These are phyloP conservation scores for Mortierella sp. DNA, from an alignment of 371 early-diverging fungal species.

Conservation along the genomic window DNA sequence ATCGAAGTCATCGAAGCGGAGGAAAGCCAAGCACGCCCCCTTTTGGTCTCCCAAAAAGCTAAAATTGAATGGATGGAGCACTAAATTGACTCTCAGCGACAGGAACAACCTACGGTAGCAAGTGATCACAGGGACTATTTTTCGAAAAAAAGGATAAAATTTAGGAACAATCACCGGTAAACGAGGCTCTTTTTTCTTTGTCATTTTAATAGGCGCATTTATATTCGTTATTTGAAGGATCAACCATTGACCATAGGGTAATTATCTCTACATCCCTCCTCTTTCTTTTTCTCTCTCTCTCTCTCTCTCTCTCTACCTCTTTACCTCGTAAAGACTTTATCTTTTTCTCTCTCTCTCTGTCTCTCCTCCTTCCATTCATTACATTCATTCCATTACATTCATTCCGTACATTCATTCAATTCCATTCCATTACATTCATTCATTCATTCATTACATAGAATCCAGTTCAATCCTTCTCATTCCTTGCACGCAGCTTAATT, in stretches of 20 bases:
- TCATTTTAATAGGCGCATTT: neutral
- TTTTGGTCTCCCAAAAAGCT: too few species aligned
- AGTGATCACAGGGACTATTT: slow-evolving; percentile 4
- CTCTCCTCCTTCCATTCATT: slow-evolving; percentile 5
- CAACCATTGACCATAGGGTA: too few species aligned
- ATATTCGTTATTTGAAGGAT: too few species aligned
- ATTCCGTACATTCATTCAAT: neutral
- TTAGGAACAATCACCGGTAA: neutral
- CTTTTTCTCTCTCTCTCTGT: slow-evolving; percentile 10
- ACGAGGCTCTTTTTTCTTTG: slow-evolving; percentile 8
- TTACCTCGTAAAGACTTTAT: neutral
- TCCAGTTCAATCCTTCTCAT: neutral
- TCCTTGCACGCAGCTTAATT: neutral
- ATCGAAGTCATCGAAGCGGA: neutral
- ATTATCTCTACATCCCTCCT: neutral
- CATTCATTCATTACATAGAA: slow-evolving; percentile 1
- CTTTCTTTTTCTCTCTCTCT: slow-evolving; percentile 2
- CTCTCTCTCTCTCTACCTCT: slow-evolving; percentile 10
- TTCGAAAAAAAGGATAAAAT: neutral
- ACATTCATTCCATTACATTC: neutral
- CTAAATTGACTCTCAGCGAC: neutral
- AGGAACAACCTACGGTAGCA: neutral
- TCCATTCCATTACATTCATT: slow-evolving; percentile 3
- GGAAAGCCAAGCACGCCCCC: too few species aligned
- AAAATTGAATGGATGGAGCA: too few species aligned